phyloP scores from a whole-genome alignment of 75 land plant species.

The Sequoiadendron giganteum region DNA sequence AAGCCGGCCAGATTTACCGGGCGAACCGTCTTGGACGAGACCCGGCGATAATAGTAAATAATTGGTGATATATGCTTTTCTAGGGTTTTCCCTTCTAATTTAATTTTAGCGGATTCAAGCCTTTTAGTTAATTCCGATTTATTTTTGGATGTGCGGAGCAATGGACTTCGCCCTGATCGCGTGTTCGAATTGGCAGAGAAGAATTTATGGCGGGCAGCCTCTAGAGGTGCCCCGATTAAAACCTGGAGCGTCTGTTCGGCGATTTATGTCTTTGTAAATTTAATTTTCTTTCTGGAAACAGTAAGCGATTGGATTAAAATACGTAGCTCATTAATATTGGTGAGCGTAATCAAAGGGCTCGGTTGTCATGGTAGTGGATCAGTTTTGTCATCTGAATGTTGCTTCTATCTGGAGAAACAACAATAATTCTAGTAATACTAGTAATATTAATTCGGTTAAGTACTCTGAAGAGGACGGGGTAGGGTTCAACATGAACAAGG shows the following conservation, averaged over 20 bases:
- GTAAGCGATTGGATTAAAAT: not conserved
- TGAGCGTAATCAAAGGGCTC: not conserved
- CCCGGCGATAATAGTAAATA: not conserved
- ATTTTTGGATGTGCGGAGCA: not conserved
- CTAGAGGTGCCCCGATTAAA: not conserved
- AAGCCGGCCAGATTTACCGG: not conserved
- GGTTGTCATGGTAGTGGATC: conserved; percentile 7
- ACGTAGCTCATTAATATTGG: not conserved
- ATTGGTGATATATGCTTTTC: not conserved
- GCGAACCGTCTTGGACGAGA: not conserved
- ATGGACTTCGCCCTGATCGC: not conserved
- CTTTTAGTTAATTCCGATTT: not conserved
- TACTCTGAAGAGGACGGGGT: not conserved
- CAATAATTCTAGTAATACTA: not conserved
- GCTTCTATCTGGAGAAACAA: conserved; percentile 12
- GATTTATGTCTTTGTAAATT: not conserved
- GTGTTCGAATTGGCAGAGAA: not conserved
- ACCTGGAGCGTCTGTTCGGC: not conserved
- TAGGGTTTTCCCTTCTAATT: not conserved
- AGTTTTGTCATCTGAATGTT: conserved; percentile 7
- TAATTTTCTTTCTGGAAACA: not conserved
- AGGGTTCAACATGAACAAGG: conserved; percentile 44
- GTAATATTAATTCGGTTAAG: not conserved
- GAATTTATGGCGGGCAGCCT: not conserved
- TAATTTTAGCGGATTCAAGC: not conserved